Percentiles rank a stretch among this genome's conserved stretches.
Conservation (phyloP, 2,329 filamentous ascomycete genomes). For the Pseudocercospora fuligena region DNA sequence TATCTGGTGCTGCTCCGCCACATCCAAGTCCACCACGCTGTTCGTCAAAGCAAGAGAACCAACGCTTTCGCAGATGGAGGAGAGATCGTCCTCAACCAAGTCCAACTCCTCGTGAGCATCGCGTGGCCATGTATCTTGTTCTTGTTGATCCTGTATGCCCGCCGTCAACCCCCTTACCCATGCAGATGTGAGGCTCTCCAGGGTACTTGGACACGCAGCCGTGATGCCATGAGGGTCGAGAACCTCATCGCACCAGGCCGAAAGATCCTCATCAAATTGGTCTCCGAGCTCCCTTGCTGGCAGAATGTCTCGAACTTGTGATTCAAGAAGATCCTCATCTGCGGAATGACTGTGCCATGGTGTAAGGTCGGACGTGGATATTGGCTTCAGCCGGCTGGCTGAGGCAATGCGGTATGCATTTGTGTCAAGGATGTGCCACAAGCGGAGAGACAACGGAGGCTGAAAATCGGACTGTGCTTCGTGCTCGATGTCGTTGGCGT, state of each 20-base stretch:
- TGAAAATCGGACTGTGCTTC: neutral
- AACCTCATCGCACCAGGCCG: neutral
- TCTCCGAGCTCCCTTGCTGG: neutral
- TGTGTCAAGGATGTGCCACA: conserved; percentile 15
- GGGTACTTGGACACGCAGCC: neutral
- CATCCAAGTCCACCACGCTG: neutral
- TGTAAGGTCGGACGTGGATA: neutral
- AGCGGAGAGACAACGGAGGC: neutral
- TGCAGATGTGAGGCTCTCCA: neutral
- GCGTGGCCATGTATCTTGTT: neutral
- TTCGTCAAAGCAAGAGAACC: neutral
- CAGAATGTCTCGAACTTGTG: neutral
- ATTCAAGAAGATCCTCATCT: conserved; percentile 8
- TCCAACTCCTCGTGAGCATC: neutral
- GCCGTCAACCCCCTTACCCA: neutral
- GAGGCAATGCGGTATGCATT: neutral
- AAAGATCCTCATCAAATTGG: neutral
- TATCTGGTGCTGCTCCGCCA: conserved; percentile 5
- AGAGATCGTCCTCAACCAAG: conserved; percentile 10
- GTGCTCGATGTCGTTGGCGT: neutral
- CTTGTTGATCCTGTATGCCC: neutral
- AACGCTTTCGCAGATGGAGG: conserved; percentile 7
- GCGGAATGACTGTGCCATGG: neutral
- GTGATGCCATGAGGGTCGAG: neutral
- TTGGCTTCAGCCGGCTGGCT: neutral